Evolutionary conservation across 176 grass and related monocot species (phyloP), one percentile per base, ranked within the genome.

Genomic region (Rhynchospora pubera): DNA sequence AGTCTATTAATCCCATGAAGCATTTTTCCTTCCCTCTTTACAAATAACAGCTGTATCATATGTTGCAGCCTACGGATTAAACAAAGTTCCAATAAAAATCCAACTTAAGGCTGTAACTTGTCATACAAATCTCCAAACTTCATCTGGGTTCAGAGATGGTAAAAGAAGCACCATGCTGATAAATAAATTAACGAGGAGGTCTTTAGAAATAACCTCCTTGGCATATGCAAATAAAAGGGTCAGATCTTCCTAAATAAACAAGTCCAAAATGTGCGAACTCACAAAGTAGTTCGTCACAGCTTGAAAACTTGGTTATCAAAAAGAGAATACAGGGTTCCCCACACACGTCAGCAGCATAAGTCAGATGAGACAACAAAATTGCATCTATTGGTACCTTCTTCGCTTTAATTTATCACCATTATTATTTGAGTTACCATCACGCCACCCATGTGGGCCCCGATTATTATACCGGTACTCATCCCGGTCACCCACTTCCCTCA

Each of bases 401-500:
- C 81, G 74, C 51, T 83, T 87, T 69, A 79, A 50, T 62, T 77
- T 59, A 34, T 57, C 86, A 34, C 60, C 39, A n/a, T 76, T 72
- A 34, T 65, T 82, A 82, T 66, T 66, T 51, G 59, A 7, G 46
- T 82, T 82, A 47, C 18, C 63, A 58, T 88, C 55, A 64, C 62
- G 81, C 86, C 86, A 84, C 57, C 86, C 81, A 56, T 68, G 81
- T 8, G 50, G 23, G 0, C 81, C 73, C n/a, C 67, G 60, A 71
- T 84, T 84, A 60, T 72, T 81, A 28, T 65, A 84, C 62, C 61
- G 79, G 39, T 73, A 83, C 19, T 65, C 86, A 50, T 72, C 82
- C 52, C 57, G 82, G 57, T 88, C 75, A 43, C 32, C 46, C 45
- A 75, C 78, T 60, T 39, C 65, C 23, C 64, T 88, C 3, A 65